Conservation (phyloP, 345 rosid species). For the Theobroma cacao region DNA sequence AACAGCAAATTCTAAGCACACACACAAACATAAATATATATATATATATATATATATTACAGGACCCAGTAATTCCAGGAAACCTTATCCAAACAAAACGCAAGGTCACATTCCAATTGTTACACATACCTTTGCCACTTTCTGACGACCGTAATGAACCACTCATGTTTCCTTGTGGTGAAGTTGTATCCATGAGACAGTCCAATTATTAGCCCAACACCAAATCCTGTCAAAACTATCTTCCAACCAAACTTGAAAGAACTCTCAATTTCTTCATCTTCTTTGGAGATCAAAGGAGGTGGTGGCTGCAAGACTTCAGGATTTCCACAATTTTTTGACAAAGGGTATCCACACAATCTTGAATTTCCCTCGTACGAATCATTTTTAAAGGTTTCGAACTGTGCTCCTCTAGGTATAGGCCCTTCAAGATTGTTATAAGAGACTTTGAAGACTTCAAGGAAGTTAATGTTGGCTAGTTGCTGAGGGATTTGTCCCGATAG, state of each 20-base stretch:
- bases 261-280: neutral
- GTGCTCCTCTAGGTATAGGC: constrained; percentile 15
- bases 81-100: neutral
- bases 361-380: constrained; percentile 21
- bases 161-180: neutral
- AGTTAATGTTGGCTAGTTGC: constrained; percentile 14
- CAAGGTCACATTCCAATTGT: too few species aligned
- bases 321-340: constrained; percentile 14
- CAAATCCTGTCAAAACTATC: constrained; percentile 14
- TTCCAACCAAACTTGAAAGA: constrained; percentile 10
- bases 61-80: neutral
- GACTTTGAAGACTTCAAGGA: constrained; percentile 21
- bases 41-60: neutral
- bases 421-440: constrained; percentile 29
- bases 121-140: neutral
- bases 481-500: constrained; percentile 21
- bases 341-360: constrained; percentile 22
- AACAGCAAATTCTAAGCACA: neutral
- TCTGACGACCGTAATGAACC: constrained; percentile 1
- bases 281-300: neutral
- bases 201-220: constrained; percentile 14
- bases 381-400: constrained; percentile 14
- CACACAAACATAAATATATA: too few species aligned
- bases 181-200: constrained; percentile 4
- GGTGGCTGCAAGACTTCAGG: neutral